These are phyloP conservation scores for Penicillium bialowiezense DNA, from an alignment of 495 filamentous ascomycete species.

Conservation along the genomic window DNA sequence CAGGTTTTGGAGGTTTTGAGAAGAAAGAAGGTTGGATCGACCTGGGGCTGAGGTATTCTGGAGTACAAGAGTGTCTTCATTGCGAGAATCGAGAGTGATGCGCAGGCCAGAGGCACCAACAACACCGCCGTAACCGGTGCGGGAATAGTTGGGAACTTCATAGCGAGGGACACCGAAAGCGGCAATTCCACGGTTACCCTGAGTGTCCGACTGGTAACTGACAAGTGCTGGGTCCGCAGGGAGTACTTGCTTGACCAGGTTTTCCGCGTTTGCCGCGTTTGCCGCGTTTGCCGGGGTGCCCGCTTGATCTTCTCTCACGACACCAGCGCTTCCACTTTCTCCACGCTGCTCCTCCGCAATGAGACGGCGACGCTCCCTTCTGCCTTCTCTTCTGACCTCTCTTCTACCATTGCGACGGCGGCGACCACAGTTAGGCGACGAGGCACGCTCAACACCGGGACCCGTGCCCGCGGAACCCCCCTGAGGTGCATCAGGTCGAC, in stretches of 20 bases:
- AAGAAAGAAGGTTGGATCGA: not conserved
- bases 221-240: too few relatives aligned
- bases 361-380: not conserved
- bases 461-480: too few relatives aligned
- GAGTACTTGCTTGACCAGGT: too few relatives aligned
- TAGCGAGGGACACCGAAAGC: slow-evolving; percentile 62
- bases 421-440: too few relatives aligned
- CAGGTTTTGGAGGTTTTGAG: not conserved
- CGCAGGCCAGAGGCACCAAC: slow-evolving; percentile 50
- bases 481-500: not conserved
- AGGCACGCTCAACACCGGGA: too few relatives aligned
- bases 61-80: slow-evolving; percentile 48
- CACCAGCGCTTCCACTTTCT: not conserved
- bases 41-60: slow-evolving; percentile 5
- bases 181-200: slow-evolving; percentile 61
- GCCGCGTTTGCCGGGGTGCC: too few relatives aligned
- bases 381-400: too few relatives aligned
- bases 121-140: slow-evolving; percentile 56
- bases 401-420: too few relatives aligned
- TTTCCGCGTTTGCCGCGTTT: not conserved
- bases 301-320: not conserved
- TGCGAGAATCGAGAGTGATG: slow-evolving; percentile 52
- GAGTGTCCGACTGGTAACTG: slow-evolving; percentile 53
- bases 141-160: slow-evolving; percentile 56
- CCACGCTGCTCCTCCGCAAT: too few relatives aligned